phyloP scores from a whole-genome alignment of 352 stramenopile species.

The Pythium folliculosum region DNA sequence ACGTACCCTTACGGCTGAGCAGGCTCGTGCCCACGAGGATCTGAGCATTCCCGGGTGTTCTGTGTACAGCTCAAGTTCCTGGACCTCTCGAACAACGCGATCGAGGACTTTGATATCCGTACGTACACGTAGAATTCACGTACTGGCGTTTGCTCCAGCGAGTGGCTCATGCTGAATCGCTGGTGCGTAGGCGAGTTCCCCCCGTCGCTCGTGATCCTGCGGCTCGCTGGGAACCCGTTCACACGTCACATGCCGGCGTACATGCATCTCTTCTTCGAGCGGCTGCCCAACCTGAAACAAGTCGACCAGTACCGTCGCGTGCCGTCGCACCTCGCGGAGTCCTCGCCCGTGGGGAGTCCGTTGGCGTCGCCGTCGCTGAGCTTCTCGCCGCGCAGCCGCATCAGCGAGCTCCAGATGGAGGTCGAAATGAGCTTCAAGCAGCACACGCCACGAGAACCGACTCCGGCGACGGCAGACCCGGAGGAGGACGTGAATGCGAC shows the following conservation, averaged over 20 bases:
- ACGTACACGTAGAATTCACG: constrained; percentile 13
- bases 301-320: constrained; percentile 54
- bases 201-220: constrained; percentile 50
- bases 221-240: constrained; percentile 62
- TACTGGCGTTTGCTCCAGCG: too few relatives aligned
- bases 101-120: constrained; percentile 66
- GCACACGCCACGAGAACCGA: neutral
- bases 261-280: constrained; percentile 59
- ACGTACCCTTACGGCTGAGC: too few relatives aligned
- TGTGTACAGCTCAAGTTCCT: constrained; percentile 66
- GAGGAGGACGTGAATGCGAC: constrained; percentile 18
- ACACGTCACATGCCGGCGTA: constrained; percentile 56
- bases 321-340: neutral
- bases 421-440: constrained; percentile 33
- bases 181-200: constrained; percentile 45
- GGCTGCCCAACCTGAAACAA: constrained; percentile 58
- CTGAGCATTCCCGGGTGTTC: too few relatives aligned
- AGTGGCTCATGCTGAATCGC: too few relatives aligned
- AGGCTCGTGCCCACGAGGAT: too few relatives aligned
- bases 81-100: constrained; percentile 76
- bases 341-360: neutral
- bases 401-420: constrained; percentile 41
- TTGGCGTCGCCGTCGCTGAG: constrained; percentile 16
- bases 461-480: constrained; percentile 23
- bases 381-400: constrained; percentile 31